Conservation (phyloP, 257 asterid species). For the Leonotis leonurus region DNA sequence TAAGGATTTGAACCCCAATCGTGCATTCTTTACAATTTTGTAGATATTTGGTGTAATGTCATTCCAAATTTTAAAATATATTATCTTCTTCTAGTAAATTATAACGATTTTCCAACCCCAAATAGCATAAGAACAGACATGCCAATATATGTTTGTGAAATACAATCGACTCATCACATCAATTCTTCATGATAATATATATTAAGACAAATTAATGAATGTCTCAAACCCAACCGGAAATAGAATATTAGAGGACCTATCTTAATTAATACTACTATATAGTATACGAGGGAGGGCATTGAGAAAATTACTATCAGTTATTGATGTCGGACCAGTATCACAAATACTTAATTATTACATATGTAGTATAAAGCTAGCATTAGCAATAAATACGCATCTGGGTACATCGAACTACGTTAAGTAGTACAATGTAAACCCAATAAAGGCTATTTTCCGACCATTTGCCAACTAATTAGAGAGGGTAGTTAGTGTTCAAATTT, state of each 20-base stretch:
- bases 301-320: conserved; percentile 14
- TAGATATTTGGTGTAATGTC: too few species aligned
- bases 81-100: too few species aligned
- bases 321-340: conserved; percentile 13
- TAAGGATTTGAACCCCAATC: too few species aligned
- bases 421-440: conserved; percentile 8
- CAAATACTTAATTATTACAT: neutral
- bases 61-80: too few species aligned
- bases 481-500: conserved; percentile 10
- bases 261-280: conserved; percentile 20
- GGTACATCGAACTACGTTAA: conserved; percentile 13
- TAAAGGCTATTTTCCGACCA: neutral
- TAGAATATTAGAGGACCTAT: conserved; percentile 15
- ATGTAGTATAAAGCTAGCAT: neutral
- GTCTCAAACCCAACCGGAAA: conserved; percentile 10
- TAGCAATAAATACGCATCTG: neutral
- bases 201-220: conserved; percentile 22
- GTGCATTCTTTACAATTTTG: too few species aligned
- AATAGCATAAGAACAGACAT: neutral
- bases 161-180: conserved; percentile 15
- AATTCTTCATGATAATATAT: conserved; percentile 8
- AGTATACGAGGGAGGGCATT: neutral
- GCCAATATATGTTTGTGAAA: neutral
- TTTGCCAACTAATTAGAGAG: conserved; percentile 8
- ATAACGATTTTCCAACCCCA: neutral